Evolutionary conservation across 2,329 filamentous ascomycete genomes (phyloP).

Genomic region (Aureobasidium vineae): DNA sequence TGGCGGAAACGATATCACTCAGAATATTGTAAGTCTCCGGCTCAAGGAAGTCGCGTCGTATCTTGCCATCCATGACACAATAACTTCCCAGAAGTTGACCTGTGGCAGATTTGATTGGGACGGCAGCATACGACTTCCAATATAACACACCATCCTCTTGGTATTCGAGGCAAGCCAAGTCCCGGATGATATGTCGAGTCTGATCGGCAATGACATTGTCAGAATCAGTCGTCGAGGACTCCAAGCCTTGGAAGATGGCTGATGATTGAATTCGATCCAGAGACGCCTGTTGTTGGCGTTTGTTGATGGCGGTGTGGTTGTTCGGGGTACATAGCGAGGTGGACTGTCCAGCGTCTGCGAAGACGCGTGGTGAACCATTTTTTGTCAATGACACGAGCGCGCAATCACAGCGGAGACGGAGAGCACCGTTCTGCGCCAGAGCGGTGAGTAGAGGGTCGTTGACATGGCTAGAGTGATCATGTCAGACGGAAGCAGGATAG

Average conservation of each 20-base stretch:
- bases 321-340: slow-evolving; percentile 32
- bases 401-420: slow-evolving; percentile 37
- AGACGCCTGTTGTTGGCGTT: neutral
- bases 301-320: neutral
- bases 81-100: slow-evolving; percentile 38
- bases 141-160: no score
- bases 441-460: slow-evolving; percentile 19
- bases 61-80: slow-evolving; percentile 37
- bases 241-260: neutral
- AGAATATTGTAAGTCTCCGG: neutral
- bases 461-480: neutral
- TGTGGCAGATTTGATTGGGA: slow-evolving; percentile 36
- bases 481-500: no score
- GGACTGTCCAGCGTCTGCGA: slow-evolving; percentile 42
- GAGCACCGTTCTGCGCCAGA: slow-evolving; percentile 39
- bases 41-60: slow-evolving; percentile 23
- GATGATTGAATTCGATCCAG: neutral
- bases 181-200: slow-evolving; percentile 38
- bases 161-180: slow-evolving; percentile 36
- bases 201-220: neutral
- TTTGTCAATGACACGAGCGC: slow-evolving; percentile 41
- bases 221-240: neutral
- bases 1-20: neutral
- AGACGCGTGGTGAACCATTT: slow-evolving; percentile 37
- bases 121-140: slow-evolving; percentile 32